phyloP scores from a whole-genome alignment of 2,329 filamentous ascomycete species.

The Nemania sp. region DNA sequence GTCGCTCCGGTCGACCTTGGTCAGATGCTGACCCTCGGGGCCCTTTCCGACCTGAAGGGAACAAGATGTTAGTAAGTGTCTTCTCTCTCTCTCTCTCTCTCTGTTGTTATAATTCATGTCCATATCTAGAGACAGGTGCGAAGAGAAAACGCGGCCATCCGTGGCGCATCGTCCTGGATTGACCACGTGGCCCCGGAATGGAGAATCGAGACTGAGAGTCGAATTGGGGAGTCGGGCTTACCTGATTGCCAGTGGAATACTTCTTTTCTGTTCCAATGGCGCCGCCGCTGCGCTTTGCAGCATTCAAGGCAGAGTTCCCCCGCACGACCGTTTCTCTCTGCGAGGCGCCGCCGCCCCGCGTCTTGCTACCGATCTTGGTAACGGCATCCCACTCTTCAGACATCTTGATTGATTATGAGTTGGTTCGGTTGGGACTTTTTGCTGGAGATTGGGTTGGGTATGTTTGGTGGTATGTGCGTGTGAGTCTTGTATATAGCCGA shows the following conservation, averaged over 20 bases:
- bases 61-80: not conserved
- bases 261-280: slow-evolving; percentile 93
- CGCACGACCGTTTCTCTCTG: slow-evolving; percentile 87
- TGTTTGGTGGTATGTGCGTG: too few species aligned
- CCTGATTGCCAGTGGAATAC: slow-evolving; percentile 73
- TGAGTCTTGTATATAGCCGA: too few species aligned
- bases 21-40: slow-evolving; percentile 89
- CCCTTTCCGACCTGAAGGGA: slow-evolving; percentile 53
- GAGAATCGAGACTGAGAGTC: too few species aligned
- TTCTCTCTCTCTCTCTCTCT: too few species aligned
- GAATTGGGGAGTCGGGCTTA: slow-evolving; percentile 52
- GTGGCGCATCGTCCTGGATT: too few species aligned
- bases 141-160: too few species aligned
- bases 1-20: slow-evolving; percentile 96
- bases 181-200: too few species aligned
- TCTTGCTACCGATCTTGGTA: slow-evolving; percentile 93
- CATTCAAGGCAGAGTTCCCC: slow-evolving; percentile 83
- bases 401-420: slow-evolving; percentile 58
- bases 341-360: slow-evolving; percentile 66
- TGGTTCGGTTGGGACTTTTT: slow-evolving; percentile 36
- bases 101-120: too few species aligned
- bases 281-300: slow-evolving; percentile 79
- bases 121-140: too few species aligned
- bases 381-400: slow-evolving; percentile 79
- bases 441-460: slow-evolving; percentile 14